phyloP scores from a whole-genome alignment of 139 green algal genomes.

The Chlorella sorokiniana region DNA sequence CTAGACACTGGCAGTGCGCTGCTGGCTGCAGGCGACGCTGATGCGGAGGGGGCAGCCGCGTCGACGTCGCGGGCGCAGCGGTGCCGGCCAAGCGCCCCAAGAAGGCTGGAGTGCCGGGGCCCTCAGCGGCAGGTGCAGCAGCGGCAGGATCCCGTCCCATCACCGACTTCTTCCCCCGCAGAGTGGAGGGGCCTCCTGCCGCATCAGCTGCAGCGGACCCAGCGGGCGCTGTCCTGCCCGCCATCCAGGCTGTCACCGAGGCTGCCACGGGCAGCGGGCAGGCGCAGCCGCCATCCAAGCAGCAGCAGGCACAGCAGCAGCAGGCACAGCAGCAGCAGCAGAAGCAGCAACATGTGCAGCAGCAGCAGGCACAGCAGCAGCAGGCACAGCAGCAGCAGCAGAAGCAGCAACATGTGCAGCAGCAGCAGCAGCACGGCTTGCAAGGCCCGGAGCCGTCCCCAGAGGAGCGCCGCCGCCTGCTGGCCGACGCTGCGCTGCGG shows the following conservation, averaged over 20 bases:
- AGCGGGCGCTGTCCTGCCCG: background rate
- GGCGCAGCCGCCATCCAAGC: too few relatives aligned
- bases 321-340: background rate
- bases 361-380: slow-evolving; percentile 12
- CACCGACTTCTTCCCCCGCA: slow-evolving; percentile 10
- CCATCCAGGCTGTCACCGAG: background rate
- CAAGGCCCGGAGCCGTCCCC: background rate
- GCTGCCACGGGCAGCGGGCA: too few relatives aligned
- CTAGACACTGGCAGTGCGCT: background rate
- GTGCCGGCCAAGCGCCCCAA: slow-evolving; percentile 21
- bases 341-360: background rate
- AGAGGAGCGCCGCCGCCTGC: background rate
- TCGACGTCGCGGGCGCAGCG: background rate
- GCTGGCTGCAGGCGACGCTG: background rate
- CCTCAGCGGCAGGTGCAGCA: background rate
- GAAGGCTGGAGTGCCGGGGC: background rate
- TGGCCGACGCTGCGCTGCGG: background rate
- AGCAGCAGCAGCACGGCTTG: background rate
- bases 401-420: background rate
- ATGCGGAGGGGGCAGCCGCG: background rate
- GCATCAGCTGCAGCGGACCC: background rate
- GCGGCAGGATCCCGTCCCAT: background rate
- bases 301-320: background rate
- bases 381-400: slow-evolving; percentile 4
- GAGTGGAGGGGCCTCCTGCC: background rate